A percentile compares a stretch with the other conserved stretches of the same genome.
phyloP scores from a whole-genome alignment of 2,329 filamentous ascomycete genomes.

The Botryosphaeria dothidea region DNA sequence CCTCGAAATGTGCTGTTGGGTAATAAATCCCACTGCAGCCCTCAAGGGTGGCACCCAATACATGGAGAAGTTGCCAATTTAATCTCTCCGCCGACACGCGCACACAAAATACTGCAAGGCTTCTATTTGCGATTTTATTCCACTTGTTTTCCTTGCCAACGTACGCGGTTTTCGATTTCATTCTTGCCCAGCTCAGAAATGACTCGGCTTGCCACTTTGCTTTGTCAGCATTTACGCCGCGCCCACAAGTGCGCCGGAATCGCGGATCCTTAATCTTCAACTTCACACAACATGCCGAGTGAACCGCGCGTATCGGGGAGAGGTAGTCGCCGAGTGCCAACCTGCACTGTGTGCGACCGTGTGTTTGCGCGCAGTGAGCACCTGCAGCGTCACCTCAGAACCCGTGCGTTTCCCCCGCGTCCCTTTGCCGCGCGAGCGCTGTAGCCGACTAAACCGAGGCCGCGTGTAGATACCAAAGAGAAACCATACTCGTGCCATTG shows the following conservation, averaged over 20 bases:
- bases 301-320: neutral
- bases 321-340: neutral
- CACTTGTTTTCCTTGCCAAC: too few relatives aligned
- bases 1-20: too few relatives aligned
- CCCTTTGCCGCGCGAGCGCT: slow-evolving; percentile 5
- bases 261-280: neutral
- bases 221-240: neutral
- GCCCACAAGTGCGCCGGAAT: neutral
- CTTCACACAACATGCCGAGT: neutral
- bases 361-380: slow-evolving; percentile 5
- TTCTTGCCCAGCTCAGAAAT: neutral
- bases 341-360: neutral
- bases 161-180: neutral
- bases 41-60: too few relatives aligned
- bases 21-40: too few relatives aligned
- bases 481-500: slow-evolving; percentile 5
- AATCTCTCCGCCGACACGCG: too few relatives aligned
- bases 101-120: too few relatives aligned
- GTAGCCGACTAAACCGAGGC: slow-evolving; percentile 23
- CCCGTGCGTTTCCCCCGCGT: slow-evolving; percentile 29
- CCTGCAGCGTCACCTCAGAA: slow-evolving; percentile 11
- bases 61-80: too few relatives aligned
- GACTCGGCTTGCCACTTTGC: neutral
- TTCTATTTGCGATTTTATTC: too few relatives aligned
- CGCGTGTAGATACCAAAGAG: slow-evolving; percentile 8